Percentiles rank a stretch among this genome's conserved stretches.
These are phyloP conservation scores for Suhomyces xylopsoci DNA, from an alignment of 805 yeast genomes.

Conservation along the genomic window DNA sequence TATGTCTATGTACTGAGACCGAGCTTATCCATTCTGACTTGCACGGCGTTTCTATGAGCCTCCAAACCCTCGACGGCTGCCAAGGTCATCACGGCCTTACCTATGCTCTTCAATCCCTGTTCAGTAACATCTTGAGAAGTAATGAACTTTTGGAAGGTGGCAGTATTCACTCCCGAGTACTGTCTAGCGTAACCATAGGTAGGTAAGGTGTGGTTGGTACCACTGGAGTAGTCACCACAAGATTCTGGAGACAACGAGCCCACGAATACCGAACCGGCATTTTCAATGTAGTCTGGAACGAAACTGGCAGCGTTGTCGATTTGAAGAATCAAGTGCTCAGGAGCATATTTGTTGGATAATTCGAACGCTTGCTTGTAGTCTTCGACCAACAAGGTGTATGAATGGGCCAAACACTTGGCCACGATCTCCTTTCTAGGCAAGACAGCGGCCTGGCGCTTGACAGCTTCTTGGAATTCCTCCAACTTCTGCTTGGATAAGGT, in stretches of 20 bases:
- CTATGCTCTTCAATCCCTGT: slow-evolving; percentile 82
- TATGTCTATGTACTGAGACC: slow-evolving; percentile 38
- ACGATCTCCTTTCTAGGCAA: slow-evolving; percentile 93
- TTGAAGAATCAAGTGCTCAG: slow-evolving; percentile 95
- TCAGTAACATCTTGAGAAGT: slow-evolving; percentile 89
- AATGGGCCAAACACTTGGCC: slow-evolving; percentile 87
- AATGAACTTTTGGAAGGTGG: slow-evolving; percentile 91
- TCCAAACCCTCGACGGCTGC: slow-evolving; percentile 97
- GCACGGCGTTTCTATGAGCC: slow-evolving; percentile 96
- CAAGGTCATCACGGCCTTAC: slow-evolving; percentile 93
- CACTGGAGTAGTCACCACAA: slow-evolving; percentile 97
- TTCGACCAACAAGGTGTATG: slow-evolving; percentile 70
- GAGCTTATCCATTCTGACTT: slow-evolving; percentile 83
- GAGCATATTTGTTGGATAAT: slow-evolving; percentile 91
- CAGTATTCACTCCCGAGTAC: slow-evolving; percentile 95
- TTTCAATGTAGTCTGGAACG: slow-evolving; percentile 68
- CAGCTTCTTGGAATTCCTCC: slow-evolving; percentile 72
- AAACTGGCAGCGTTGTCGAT: slow-evolving; percentile 71
- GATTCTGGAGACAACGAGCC: slow-evolving; percentile 97
- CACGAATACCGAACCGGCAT: slow-evolving; percentile 96
- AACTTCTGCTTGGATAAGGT: slow-evolving; percentile 59
- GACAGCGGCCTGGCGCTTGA: slow-evolving; percentile 74
- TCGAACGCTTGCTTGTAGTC: slow-evolving; percentile 75
- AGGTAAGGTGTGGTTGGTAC: slow-evolving; percentile 98
- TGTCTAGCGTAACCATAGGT: slow-evolving; percentile 98